Base-by-base conservation (phyloP, 331 rosid genomes). In the Rhamnella rubrinervis region DNA sequence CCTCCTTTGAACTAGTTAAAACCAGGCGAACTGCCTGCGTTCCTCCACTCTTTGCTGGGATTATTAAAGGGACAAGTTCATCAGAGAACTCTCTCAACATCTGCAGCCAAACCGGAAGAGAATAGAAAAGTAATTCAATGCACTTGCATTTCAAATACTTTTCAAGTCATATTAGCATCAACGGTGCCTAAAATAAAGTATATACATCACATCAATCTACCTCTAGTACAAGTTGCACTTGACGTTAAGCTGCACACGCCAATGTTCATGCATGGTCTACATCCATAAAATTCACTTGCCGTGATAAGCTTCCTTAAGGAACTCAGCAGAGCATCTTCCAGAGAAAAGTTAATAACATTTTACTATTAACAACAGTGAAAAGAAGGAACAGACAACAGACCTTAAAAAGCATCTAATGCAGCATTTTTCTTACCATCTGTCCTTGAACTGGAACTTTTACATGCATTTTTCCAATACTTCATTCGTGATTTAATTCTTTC, bases 231-330 rank as follows among this genome's bases (percentile, higher is more conserved):
- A 93, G 95, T 69, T 82, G 85, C 80, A 78, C 86, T 78, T 93
- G 98, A 56, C 79, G 89, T 64, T 91, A 89, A 28, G n/a, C 91
- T 91, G 80, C 92, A 93, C 79, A 88, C 91, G 82, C 90, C 96
- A 70, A 93, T 62, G 61, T 77, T 76, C 78, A 91, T 71, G 76
- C 86, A 84, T 41, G 92, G 95, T 74, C 97, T 88, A 71, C 88
- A 72, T 74, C 86, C 85, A 50, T 86, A 83, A 62, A 59, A 74
- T 71, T 88, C 97, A 55, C 53, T 69, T 17, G 90, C 88, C 75
- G 72, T 25, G 41, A 93, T 68, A 75, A 93, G 79, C 75, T 83
- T 88, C 80, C 78, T 80, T 47, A 93, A 77, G 62, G 88, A 81
- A 59, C 52, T 71, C 72, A 93, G 65, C 65, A 93, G 82, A 55